Evolutionary conservation across 176 grass and related monocot species (phyloP).

Genomic region (Alloteropsis semialata): DNA sequence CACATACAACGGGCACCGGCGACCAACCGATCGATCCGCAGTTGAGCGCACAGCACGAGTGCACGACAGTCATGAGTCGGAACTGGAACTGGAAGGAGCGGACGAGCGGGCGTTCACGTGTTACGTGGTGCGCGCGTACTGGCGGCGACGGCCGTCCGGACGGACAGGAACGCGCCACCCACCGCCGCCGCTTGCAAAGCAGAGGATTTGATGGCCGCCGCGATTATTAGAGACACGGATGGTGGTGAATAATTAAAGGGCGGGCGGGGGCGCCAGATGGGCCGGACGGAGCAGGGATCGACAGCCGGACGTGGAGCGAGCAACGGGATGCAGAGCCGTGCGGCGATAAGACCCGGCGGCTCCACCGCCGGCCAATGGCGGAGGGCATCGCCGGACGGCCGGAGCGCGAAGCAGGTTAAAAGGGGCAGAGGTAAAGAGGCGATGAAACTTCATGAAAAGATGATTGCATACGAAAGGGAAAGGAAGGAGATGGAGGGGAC

Average conservation of each 20-base stretch:
- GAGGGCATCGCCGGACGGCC: background rate
- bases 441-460: constrained; percentile 38
- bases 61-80: background rate
- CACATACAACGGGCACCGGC: background rate
- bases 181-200: background rate
- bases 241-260: background rate
- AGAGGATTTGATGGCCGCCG: background rate
- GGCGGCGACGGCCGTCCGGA: background rate
- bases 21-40: too few relatives aligned
- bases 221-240: background rate
- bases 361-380: background rate
- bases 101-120: background rate
- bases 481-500: background rate
- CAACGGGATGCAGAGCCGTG: background rate
- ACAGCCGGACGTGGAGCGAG: constrained; percentile 14
- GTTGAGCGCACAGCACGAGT: background rate
- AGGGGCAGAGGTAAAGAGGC: background rate
- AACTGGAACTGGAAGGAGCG: background rate
- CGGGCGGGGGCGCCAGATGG: background rate
- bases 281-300: background rate
- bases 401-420: background rate
- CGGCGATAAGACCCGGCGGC: constrained; percentile 17
- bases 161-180: constrained; percentile 25
- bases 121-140: background rate
- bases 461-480: background rate